Conservation (phyloP, 202 grass and related monocot genomes). For the Eragrostis tef region DNA sequence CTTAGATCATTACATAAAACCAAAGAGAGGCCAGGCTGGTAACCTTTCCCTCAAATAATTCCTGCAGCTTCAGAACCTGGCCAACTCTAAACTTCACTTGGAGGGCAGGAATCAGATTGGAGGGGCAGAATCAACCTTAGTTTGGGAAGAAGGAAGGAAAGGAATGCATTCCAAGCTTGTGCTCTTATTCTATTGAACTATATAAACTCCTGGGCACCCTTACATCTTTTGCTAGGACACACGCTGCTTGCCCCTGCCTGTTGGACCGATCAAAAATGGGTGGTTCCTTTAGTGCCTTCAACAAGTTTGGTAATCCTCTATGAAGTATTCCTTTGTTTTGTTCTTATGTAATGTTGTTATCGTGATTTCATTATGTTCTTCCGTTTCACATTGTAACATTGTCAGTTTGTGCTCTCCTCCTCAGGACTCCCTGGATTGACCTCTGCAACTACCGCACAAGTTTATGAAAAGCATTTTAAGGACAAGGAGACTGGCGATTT, state of each 20-base stretch:
- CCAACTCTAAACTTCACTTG: conserved; percentile 49
- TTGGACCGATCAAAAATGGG: conserved; percentile 69
- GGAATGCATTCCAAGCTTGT: conserved; percentile 77
- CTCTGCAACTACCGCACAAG: conserved; percentile 39
- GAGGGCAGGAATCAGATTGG: conserved; percentile 49
- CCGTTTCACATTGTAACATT: background rate
- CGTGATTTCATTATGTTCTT: conserved; percentile 13
- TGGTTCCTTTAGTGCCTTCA: conserved; percentile 49
- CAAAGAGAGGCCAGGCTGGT: background rate
- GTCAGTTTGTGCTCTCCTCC: conserved; percentile 19
- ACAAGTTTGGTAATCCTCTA: conserved; percentile 57
- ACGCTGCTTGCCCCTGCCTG: conserved; percentile 12
- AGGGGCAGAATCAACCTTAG: conserved; percentile 39
- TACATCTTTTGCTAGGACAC: conserved; percentile 18
- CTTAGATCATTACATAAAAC: background rate
- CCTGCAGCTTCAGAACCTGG: conserved; percentile 34
- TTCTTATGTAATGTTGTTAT: background rate
- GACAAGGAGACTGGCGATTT: background rate
- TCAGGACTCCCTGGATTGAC: conserved; percentile 59
- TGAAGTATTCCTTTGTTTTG: conserved; percentile 20
- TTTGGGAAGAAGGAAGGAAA: conserved; percentile 52
- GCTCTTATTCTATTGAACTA: conserved; percentile 35
- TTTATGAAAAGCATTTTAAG: conserved; percentile 58
- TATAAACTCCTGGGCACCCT: conserved; percentile 50
- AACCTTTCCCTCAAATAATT: conserved; percentile 31